A percentile compares a stretch with the other conserved stretches of the same genome.
phyloP scores from a whole-genome alignment of 108 stramenopile species.

The Cyclostephanos invisitatus region DNA sequence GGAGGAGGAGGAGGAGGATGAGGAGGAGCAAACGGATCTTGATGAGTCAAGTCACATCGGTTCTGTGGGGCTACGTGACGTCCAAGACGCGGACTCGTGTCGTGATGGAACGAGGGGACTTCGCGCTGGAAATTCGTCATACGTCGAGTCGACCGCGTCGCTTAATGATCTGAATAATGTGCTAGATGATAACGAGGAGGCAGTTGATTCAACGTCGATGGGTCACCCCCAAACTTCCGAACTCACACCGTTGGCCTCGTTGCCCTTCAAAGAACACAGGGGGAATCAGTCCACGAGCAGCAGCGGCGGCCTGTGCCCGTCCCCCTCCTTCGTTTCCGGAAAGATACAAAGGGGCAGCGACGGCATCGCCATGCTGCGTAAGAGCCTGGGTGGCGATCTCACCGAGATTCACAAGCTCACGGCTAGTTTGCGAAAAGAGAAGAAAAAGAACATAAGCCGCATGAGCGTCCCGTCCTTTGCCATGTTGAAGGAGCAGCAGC shows the following conservation, averaged over 20 bases:
- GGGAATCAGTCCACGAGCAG: slow-evolving; percentile 4
- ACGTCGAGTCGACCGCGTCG: slow-evolving; percentile 28
- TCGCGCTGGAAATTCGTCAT: slow-evolving; percentile 8
- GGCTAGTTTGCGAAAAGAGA: slow-evolving; percentile 39
- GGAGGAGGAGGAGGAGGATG: slow-evolving; percentile 6
- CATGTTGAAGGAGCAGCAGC: slow-evolving; percentile 4
- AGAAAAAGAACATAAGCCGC: slow-evolving; percentile 8
- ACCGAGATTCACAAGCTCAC: slow-evolving; percentile 42
- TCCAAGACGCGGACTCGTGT: neutral
- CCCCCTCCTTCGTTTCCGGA: slow-evolving; percentile 40
- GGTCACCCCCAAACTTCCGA: neutral
- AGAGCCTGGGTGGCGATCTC: slow-evolving; percentile 38
- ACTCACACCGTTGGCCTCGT: slow-evolving; percentile 5
- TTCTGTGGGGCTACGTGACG: neutral
- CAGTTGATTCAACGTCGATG: no score
- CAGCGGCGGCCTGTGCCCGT: slow-evolving; percentile 33
- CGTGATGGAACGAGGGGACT: neutral
- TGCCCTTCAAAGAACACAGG: neutral
- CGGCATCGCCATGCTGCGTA: slow-evolving; percentile 13
- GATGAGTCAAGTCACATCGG: neutral
- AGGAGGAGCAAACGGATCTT: neutral
- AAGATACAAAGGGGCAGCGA: slow-evolving; percentile 20
- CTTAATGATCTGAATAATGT: slow-evolving; percentile 17
- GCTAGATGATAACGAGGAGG: slow-evolving; percentile 2
- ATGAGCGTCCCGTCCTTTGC: slow-evolving; percentile 26